These are phyloP conservation scores for Ceratobasidium sp. DNA, from an alignment of 1,284 basidiomycete genomes.

Conservation along the genomic window DNA sequence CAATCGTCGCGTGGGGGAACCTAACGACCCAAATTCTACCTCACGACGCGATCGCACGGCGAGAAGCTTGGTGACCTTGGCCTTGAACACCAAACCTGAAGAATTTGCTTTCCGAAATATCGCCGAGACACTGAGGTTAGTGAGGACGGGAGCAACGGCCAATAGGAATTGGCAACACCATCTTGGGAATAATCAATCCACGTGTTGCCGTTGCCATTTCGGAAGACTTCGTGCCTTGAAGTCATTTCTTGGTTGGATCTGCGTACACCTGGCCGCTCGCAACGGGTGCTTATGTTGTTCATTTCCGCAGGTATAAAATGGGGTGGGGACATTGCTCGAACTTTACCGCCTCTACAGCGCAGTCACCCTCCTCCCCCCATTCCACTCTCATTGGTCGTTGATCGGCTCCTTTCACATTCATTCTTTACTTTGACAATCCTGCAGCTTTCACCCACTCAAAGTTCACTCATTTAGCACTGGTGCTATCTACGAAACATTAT, in stretches of 20 bases:
- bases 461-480: slow-evolving; percentile 36
- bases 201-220: slow-evolving; percentile 1
- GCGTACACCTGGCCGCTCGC: not conserved
- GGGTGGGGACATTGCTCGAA: not conserved
- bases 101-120: not conserved
- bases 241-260: not conserved
- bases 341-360: slow-evolving; percentile 40
- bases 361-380: slow-evolving; percentile 50
- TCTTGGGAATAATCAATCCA: slow-evolving; percentile 15
- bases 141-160: not conserved
- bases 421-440: slow-evolving; percentile 21
- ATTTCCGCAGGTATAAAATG: slow-evolving; percentile 20
- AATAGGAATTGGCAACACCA: slow-evolving; percentile 10
- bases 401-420: slow-evolving; percentile 57
- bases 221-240: slow-evolving; percentile 12
- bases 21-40: not conserved
- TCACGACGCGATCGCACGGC: not conserved
- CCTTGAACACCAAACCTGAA: not conserved
- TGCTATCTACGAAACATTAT: slow-evolving; percentile 47
- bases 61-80: not conserved
- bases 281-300: not conserved
- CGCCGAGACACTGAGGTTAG: not conserved
- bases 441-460: slow-evolving; percentile 37
- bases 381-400: slow-evolving; percentile 57
- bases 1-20: slow-evolving; percentile 10